Percentiles rank a stretch among this genome's conserved stretches.
Conservation (phyloP, 441 rosid species). For the Syzygium malaccense region DNA sequence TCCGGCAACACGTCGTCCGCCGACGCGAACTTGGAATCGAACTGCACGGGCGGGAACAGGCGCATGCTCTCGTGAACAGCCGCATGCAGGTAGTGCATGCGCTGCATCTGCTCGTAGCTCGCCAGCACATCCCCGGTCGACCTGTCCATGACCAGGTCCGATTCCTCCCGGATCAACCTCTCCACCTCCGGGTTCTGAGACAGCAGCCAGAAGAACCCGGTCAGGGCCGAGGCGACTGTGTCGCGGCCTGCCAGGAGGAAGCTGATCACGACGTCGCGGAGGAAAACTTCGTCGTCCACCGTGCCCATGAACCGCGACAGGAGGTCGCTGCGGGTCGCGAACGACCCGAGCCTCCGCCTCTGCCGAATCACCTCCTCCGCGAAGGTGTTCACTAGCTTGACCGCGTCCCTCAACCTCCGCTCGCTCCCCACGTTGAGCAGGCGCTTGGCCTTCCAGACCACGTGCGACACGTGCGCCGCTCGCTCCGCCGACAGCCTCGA, state of each 20-base stretch:
- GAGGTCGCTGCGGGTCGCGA: conserved; percentile 34
- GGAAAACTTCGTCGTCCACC: conserved; percentile 22
- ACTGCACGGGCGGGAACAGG: conserved; percentile 48
- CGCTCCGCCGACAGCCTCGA: conserved; percentile 57
- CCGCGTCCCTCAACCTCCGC: conserved; percentile 17
- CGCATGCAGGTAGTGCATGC: not conserved
- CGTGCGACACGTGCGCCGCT: conserved; percentile 21
- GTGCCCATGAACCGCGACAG: conserved; percentile 52
- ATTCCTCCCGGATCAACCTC: not conserved
- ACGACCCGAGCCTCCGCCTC: conserved; percentile 23
- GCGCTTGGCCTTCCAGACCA: not conserved
- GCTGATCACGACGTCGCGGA: conserved; percentile 24
- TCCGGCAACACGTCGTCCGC: conserved; percentile 37
- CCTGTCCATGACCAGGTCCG: not conserved
- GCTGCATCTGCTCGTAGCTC: not conserved
- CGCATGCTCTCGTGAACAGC: conserved; percentile 8
- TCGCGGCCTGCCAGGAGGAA: conserved; percentile 30
- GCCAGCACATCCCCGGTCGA: not conserved
- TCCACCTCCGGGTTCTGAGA: conserved; percentile 1
- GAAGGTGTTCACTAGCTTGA: conserved; percentile 22
- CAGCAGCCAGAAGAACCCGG: conserved; percentile 25
- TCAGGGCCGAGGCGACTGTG: conserved; percentile 30
- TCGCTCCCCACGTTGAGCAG: not conserved
- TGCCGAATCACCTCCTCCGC: conserved; percentile 34
- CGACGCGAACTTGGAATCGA: conserved; percentile 31